phyloP scores from a whole-genome alignment of 352 stramenopile species.

The Pythium brassicae region DNA sequence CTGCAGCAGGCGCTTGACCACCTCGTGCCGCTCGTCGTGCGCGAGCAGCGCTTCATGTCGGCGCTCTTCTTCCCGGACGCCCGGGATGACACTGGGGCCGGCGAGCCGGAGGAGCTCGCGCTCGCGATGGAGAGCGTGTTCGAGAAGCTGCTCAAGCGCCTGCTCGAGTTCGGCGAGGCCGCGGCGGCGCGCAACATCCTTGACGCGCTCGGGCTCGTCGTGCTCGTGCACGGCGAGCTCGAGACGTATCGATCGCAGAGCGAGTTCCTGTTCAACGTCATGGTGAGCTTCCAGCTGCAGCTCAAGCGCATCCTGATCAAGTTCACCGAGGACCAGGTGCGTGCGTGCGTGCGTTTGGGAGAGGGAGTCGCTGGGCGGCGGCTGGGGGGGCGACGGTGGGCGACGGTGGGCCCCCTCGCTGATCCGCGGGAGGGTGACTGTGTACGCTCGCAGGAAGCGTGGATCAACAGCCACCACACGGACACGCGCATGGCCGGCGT shows the following conservation, averaged over 20 bases:
- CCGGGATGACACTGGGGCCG: constrained; percentile 9
- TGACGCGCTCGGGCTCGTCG: constrained; percentile 56
- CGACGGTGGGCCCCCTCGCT: too few relatives aligned
- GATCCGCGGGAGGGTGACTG: too few relatives aligned
- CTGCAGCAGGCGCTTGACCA: constrained; percentile 71
- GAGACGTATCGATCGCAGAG: constrained; percentile 40
- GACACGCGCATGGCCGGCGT: constrained; percentile 74
- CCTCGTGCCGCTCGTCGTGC: constrained; percentile 47
- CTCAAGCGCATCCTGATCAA: constrained; percentile 78
- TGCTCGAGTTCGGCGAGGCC: constrained; percentile 68
- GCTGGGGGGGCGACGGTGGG: too few relatives aligned
- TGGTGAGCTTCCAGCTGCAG: constrained; percentile 75
- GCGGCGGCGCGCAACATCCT: constrained; percentile 54
- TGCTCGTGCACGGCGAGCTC: constrained; percentile 42
- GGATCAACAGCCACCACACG: constrained; percentile 59
- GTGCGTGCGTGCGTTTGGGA: too few relatives aligned
- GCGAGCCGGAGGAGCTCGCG: constrained; percentile 41
- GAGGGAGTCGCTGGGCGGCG: too few relatives aligned
- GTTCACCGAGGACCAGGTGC: constrained; percentile 68
- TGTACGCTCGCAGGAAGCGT: constrained; percentile 43
- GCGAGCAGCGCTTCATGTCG: constrained; percentile 39
- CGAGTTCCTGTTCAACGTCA: constrained; percentile 62
- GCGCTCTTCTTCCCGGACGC: constrained; percentile 44
- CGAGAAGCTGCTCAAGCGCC: constrained; percentile 66
- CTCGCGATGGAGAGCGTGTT: constrained; percentile 64